These are phyloP conservation scores for Puya raimondii DNA, from an alignment of 176 grass and related monocot genomes.

Conservation along the genomic window DNA sequence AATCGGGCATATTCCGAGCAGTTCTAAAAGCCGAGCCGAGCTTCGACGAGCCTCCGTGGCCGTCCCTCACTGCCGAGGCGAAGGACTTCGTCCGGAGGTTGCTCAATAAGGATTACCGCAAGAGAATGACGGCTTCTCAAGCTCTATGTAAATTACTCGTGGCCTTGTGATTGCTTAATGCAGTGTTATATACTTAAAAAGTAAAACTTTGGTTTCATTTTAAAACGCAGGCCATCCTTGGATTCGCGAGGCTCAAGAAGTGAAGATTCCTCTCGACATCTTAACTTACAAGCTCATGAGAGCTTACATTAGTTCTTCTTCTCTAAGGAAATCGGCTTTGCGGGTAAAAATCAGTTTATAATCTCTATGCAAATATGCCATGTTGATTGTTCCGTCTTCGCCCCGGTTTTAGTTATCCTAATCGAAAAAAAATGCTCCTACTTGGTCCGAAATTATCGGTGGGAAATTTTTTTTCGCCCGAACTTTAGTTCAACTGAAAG, in stretches of 20 bases:
- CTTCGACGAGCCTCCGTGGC: constrained; percentile 98
- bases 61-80: constrained; percentile 70
- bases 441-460: too few species aligned
- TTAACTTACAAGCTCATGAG: constrained; percentile 91
- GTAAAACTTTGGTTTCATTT: not conserved
- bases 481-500: too few species aligned
- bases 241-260: constrained; percentile 67
- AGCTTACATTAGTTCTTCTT: constrained; percentile 95
- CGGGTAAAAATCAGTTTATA: constrained; percentile 43
- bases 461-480: too few species aligned
- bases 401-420: not conserved
- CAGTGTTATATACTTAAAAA: not conserved
- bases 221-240: constrained; percentile 77
- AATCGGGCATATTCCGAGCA: constrained; percentile 97
- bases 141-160: constrained; percentile 66
- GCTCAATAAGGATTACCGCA: constrained; percentile 99
- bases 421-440: not conserved
- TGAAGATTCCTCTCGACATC: constrained; percentile 91
- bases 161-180: constrained; percentile 8
- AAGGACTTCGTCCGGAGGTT: constrained; percentile 95
- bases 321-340: constrained; percentile 88
- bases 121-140: constrained; percentile 95
- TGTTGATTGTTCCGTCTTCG: not conserved
- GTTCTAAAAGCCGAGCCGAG: constrained; percentile 95
- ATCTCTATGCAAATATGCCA: constrained; percentile 10